Conservation (phyloP, 179 eudicot species). For the Drosera spatulata region DNA sequence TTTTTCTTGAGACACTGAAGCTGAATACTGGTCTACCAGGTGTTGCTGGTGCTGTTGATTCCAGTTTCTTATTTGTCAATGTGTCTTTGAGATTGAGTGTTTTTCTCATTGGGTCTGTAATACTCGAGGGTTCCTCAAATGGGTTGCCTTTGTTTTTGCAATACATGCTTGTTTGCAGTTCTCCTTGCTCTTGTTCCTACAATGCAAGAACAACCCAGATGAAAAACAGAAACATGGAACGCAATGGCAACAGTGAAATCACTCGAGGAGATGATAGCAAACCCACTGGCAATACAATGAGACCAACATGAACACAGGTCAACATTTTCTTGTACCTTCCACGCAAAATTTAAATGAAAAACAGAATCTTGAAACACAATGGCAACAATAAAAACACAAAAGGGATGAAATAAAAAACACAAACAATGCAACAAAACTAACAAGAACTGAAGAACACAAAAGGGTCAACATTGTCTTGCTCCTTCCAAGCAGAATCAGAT, state of each 20-base stretch:
- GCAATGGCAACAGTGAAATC: neutral
- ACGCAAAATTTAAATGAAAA: too few relatives aligned
- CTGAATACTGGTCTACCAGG: slow-evolving; percentile 82
- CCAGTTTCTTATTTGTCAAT: slow-evolving; percentile 30
- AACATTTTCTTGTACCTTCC: too few relatives aligned
- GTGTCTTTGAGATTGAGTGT: slow-evolving; percentile 54
- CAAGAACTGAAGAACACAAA: too few relatives aligned
- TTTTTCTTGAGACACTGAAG: slow-evolving; percentile 52
- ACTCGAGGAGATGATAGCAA: too few relatives aligned
- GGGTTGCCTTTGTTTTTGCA: slow-evolving; percentile 26
- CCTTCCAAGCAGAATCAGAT: too few relatives aligned
- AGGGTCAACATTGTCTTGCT: too few relatives aligned
- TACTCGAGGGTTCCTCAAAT: slow-evolving; percentile 28
- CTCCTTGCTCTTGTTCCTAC: neutral
- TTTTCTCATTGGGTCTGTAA: slow-evolving; percentile 49
- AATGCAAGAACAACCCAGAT: neutral
- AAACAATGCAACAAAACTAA: too few relatives aligned
- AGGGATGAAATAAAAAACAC: neutral
- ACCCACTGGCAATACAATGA: too few relatives aligned
- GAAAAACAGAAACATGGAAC: slow-evolving; percentile 11
- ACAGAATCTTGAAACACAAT: too few relatives aligned
- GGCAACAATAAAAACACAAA: neutral
- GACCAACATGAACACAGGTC: too few relatives aligned
- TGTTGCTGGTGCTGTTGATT: slow-evolving; percentile 61
- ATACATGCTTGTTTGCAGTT: neutral